These are phyloP conservation scores for Radiomyces spectabilis DNA, from an alignment of 192 early-diverging fungal species.

Conservation along the genomic window DNA sequence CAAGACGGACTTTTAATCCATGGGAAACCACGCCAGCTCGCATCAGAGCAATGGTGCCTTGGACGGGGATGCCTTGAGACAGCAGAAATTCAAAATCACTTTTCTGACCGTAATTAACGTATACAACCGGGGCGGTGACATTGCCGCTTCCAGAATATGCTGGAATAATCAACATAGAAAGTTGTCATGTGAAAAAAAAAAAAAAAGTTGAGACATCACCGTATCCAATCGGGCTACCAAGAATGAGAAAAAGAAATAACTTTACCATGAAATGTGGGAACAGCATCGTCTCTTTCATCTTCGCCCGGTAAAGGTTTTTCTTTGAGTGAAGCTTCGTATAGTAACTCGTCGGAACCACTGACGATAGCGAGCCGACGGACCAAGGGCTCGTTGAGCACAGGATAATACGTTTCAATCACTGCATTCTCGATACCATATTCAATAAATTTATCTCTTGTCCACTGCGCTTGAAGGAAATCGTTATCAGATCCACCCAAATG, in stretches of 20 bases:
- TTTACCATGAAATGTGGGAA: conserved; percentile 52
- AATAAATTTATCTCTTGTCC: conserved; percentile 40
- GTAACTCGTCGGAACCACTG: neutral
- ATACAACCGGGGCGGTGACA: conserved; percentile 52
- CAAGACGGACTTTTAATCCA: conserved; percentile 46
- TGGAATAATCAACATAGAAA: neutral
- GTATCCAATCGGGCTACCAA: neutral
- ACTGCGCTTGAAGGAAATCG: conserved; percentile 36
- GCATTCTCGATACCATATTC: conserved; percentile 38
- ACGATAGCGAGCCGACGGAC: conserved; percentile 29
- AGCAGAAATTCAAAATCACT: conserved; percentile 44
- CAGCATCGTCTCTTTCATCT: neutral
- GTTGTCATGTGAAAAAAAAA: neutral
- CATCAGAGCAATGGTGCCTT: conserved; percentile 45
- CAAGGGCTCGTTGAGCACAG: conserved; percentile 44
- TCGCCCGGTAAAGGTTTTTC: no score
- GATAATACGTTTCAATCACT: conserved; percentile 49
- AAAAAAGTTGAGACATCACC: neutral
- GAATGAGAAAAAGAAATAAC: neutral
- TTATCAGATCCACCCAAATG: conserved; percentile 44
- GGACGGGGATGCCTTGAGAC: conserved; percentile 19
- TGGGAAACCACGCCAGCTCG: conserved; percentile 43
- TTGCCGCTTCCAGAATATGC: conserved; percentile 47
- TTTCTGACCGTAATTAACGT: conserved; percentile 53
- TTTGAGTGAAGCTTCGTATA: neutral